Conservation (phyloP, 164 flowering plant species). For the Litsea cubeba region DNA sequence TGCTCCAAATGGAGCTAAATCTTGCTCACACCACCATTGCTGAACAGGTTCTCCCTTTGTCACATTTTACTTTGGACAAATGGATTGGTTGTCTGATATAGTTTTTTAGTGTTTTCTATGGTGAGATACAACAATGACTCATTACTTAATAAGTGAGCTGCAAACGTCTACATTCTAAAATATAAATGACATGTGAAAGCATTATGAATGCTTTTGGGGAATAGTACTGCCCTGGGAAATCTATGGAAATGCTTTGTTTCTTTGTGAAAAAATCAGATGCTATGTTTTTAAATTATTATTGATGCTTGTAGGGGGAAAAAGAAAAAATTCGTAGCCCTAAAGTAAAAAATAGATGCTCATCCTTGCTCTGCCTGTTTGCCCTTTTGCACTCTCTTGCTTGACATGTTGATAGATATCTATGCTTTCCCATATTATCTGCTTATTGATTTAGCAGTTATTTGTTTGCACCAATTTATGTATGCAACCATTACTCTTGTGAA, state of each 20-base stretch:
- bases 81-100: background rate
- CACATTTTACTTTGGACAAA: background rate
- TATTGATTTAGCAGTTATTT: too few relatives aligned
- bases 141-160: too few relatives aligned
- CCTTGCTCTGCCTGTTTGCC: background rate
- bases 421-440: too few relatives aligned
- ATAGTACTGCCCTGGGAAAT: background rate
- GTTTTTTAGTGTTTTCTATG: background rate
- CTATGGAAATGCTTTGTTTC: background rate
- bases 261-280: background rate
- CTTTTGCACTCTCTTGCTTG: background rate
- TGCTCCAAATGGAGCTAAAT: slow-evolving; percentile 46
- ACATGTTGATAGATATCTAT: background rate
- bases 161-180: too few relatives aligned
- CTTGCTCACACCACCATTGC: slow-evolving; percentile 37
- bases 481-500: too few relatives aligned
- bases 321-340: background rate
- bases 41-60: slow-evolving; percentile 38
- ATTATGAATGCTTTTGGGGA: background rate
- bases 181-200: background rate
- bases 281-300: background rate
- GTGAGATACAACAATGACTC: background rate
- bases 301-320: background rate
- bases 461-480: too few relatives aligned
- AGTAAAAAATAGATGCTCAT: too few relatives aligned